These are phyloP conservation scores for Citrullus amarus DNA, from an alignment of 306 rosid species.

Conservation along the genomic window DNA sequence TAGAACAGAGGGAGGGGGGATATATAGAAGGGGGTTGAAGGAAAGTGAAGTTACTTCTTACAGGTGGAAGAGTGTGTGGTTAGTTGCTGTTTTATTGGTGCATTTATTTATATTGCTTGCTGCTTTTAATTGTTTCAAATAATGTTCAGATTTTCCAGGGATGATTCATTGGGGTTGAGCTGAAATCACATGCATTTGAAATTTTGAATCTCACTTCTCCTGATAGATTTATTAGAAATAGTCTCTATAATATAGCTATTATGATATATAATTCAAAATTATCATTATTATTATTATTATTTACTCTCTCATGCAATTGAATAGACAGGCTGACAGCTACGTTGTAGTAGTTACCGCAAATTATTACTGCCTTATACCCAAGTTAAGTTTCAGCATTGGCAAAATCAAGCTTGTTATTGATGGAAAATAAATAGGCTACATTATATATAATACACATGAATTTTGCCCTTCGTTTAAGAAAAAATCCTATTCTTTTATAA, in stretches of 20 bases:
- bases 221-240: neutral
- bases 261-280: neutral
- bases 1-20: slow-evolving; percentile 15
- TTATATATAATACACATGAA: too few relatives aligned
- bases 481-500: too few relatives aligned
- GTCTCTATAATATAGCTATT: neutral
- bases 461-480: too few relatives aligned
- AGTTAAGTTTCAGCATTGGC: too few relatives aligned
- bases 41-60: slow-evolving; percentile 42
- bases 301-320: too few relatives aligned
- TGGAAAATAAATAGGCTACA: too few relatives aligned
- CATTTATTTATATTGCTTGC: slow-evolving; percentile 2
- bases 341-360: too few relatives aligned
- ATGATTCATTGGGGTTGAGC: neutral
- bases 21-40: slow-evolving; percentile 25
- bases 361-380: too few relatives aligned
- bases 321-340: too few relatives aligned
- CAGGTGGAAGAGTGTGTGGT: slow-evolving; percentile 52
- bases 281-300: too few relatives aligned
- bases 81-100: slow-evolving; percentile 41
- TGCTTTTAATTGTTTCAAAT: slow-evolving; percentile 4
- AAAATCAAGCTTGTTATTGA: too few relatives aligned
- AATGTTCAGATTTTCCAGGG: neutral
- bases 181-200: slow-evolving; percentile 12
- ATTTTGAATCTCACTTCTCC: neutral